These are phyloP conservation scores for Cyberlindnera subsufficiens DNA, from an alignment of 805 yeast species.

Conservation along the genomic window DNA sequence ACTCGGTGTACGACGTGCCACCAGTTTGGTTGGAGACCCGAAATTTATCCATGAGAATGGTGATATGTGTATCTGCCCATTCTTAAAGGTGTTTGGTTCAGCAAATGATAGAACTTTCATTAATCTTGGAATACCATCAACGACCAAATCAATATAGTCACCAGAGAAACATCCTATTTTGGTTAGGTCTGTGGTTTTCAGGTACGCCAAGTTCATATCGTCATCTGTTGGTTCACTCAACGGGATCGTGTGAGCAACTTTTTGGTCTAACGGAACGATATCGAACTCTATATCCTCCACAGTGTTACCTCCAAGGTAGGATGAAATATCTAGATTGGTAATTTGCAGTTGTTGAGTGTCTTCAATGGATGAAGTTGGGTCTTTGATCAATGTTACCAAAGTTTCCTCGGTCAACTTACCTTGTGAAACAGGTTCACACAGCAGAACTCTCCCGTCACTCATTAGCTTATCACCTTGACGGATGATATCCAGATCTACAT, in stretches of 20 bases:
- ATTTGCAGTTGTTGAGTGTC: no score
- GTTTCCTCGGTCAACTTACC: conserved; percentile 48
- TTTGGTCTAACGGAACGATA: conserved; percentile 2
- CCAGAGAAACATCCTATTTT: conserved; percentile 64
- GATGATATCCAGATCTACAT: conserved; percentile 8
- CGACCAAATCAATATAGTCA: conserved; percentile 42
- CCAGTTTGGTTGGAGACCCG: conserved; percentile 26
- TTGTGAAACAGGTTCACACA: conserved; percentile 72
- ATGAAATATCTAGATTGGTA: conserved; percentile 11
- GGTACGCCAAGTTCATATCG: conserved; percentile 37
- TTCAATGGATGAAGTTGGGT: neutral
- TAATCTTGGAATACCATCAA: conserved; percentile 3
- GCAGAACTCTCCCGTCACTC: conserved; percentile 38
- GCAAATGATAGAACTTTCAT: conserved; percentile 47
- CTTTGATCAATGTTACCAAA: conserved; percentile 46
- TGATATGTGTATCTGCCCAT: conserved; percentile 45
- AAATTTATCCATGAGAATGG: conserved; percentile 55
- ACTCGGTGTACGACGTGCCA: conserved; percentile 14
- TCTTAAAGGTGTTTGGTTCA: conserved; percentile 49
- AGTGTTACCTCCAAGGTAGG: conserved; percentile 5
- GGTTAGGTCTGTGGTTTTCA: conserved; percentile 44
- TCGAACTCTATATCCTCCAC: conserved; percentile 1
- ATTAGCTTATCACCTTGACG: conserved; percentile 16
- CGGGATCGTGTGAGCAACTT: conserved; percentile 6
- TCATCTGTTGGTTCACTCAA: conserved; percentile 32